Percentiles rank a stretch among this genome's conserved stretches.
phyloP scores from a whole-genome alignment of 2,329 filamentous ascomycete genomes.

The Talaromyces sp. region DNA sequence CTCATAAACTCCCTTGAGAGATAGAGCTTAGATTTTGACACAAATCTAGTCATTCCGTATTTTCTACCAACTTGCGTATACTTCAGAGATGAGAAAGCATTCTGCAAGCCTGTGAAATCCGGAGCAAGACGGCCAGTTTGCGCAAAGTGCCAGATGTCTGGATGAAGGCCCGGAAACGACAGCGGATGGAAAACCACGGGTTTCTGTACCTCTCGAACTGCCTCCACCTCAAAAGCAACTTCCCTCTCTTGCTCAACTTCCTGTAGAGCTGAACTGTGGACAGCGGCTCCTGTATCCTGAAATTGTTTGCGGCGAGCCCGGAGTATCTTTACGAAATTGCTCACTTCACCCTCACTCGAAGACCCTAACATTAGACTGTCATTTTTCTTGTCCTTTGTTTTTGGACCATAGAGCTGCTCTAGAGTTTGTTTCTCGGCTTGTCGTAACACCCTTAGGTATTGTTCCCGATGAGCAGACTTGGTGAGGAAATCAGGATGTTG shows the following conservation, averaged over 20 bases:
- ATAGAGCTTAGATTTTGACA: slow-evolving; percentile 24
- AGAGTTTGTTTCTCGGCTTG: slow-evolving; percentile 53
- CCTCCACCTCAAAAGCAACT: slow-evolving; percentile 44
- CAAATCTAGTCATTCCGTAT: slow-evolving; percentile 20
- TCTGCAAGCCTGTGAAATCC: neutral
- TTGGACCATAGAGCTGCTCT: slow-evolving; percentile 51
- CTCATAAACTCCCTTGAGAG: slow-evolving; percentile 44
- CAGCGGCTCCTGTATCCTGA: neutral
- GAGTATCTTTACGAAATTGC: slow-evolving; percentile 24
- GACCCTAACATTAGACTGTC: slow-evolving; percentile 16
- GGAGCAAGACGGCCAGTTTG: neutral
- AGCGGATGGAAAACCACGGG: slow-evolving; percentile 36
- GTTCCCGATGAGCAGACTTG: slow-evolving; percentile 25
- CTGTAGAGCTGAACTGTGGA: slow-evolving; percentile 21
- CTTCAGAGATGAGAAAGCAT: slow-evolving; percentile 18
- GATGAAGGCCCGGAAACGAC: slow-evolving; percentile 42
- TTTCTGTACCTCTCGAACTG: slow-evolving; percentile 50
- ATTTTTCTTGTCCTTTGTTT: slow-evolving; percentile 12
- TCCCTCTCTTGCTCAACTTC: slow-evolving; percentile 56
- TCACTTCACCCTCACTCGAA: slow-evolving; percentile 23
- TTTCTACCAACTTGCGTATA: slow-evolving; percentile 37
- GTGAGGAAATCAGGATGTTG: slow-evolving; percentile 38
- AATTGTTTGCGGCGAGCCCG: neutral
- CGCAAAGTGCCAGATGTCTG: slow-evolving; percentile 36
- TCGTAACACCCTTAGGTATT: slow-evolving; percentile 41